These are phyloP conservation scores for Cyberlindnera mississippiensis DNA, from an alignment of 805 yeast genomes.

Conservation along the genomic window DNA sequence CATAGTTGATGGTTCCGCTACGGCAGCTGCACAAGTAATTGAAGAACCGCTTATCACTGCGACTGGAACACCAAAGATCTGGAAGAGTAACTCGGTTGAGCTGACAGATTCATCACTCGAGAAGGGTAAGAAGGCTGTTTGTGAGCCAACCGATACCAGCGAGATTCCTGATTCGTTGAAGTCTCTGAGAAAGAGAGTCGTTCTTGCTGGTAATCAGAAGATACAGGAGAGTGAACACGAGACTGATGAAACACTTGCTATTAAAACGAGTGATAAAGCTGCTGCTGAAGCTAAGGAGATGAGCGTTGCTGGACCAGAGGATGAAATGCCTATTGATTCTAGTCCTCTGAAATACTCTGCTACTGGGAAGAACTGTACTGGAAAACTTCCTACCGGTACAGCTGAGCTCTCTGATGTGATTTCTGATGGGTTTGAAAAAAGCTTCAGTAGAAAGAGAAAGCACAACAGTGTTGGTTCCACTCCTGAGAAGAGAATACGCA, in stretches of 20 bases:
- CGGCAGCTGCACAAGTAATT: slow-evolving; percentile 5
- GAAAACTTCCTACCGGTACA: no score
- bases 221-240: no score
- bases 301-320: no score
- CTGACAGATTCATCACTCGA: not conserved
- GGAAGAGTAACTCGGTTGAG: slow-evolving; percentile 3
- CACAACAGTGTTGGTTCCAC: not conserved
- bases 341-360: not conserved
- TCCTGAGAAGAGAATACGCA: not conserved
- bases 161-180: not conserved
- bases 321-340: not conserved
- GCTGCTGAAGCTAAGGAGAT: no score
- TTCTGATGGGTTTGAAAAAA: not conserved
- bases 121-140: not conserved
- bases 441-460: not conserved
- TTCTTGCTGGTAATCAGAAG: not conserved
- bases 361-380: no score
- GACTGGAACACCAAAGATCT: not conserved
- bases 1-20: slow-evolving; percentile 1
- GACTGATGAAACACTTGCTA: no score
- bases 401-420: no score
- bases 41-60: not conserved
- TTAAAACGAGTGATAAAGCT: no score
- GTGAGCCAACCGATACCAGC: not conserved
- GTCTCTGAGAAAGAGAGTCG: not conserved